Evolutionary conservation across 805 yeast genomes (phyloP), one percentile per base, ranked within the genome.

Genomic region (Saturnispora bothae): DNA sequence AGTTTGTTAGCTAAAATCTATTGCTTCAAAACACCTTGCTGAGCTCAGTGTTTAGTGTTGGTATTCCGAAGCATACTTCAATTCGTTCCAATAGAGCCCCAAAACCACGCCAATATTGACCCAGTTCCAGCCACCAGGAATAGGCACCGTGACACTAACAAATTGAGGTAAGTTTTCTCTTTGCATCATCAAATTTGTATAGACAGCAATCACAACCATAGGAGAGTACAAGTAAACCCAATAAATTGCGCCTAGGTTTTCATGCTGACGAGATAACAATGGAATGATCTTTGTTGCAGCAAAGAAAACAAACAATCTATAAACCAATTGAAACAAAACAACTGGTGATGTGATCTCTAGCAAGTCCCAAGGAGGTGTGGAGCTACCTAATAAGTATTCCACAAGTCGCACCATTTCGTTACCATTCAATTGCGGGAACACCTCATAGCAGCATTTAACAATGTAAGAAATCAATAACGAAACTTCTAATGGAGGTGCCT

Each of bases 281-380:
- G 98, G 98, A 16, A 92, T 84, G 44, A 92, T 86, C 53, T 94
- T 80, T 13, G 96, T 83, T 2, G 97, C 96, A 2, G 95, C 85
- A 54, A 67, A 68, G 51, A 89, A 85, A 9, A 88, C 95, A 4
- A 83, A 69, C 16, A 89, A 76, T 49, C 98, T 71, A 53, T 83
- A 89, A 2, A 86, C 83, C 50, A 92, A 64, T 48, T 86, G 86
- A 19, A 86, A 67, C 20, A 84, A 62, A 18, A 92, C 78, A 5
- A 95, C 83, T 7, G 94, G 75, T 0, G 95, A 80, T 38, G 86
- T 63, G 64, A 28, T 57, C 22, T 69, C 61, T 38, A 71, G 60
- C 46, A 70, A 71, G 42, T 69, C 74, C 71, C 74, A 73, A 31
- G 73, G 53, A 9, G 76, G 65, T 7, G 31, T 27, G 47, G 34